Conservation (phyloP, 306 rosid genomes). For the Castanea crenata region DNA sequence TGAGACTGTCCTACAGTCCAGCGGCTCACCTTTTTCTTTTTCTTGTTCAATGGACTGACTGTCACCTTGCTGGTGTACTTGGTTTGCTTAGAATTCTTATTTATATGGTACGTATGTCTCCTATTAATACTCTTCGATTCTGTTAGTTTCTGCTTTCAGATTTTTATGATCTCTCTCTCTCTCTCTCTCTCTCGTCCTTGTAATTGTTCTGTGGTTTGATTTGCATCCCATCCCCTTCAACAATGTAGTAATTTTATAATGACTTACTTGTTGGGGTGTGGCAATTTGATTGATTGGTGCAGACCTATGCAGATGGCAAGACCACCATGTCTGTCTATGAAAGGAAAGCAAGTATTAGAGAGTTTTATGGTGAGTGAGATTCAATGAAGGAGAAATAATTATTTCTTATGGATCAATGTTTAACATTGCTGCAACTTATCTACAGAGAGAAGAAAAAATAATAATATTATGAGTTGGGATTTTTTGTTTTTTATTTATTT, state of each 20-base stretch:
- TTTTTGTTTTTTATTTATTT: slow-evolving; percentile 3
- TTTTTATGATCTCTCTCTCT: background rate
- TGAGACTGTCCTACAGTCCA: slow-evolving; percentile 83
- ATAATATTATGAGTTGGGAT: background rate
- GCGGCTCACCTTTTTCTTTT: slow-evolving; percentile 69
- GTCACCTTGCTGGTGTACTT: slow-evolving; percentile 77
- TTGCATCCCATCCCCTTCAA: slow-evolving; percentile 12
- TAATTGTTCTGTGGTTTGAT: background rate
- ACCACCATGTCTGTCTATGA: slow-evolving; percentile 77
- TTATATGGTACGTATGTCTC: slow-evolving; percentile 54
- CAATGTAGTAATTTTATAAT: slow-evolving; percentile 7
- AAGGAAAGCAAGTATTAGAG: slow-evolving; percentile 80
- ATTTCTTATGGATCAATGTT: background rate
- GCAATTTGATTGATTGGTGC: slow-evolving; percentile 33
- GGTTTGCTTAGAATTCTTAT: slow-evolving; percentile 81
- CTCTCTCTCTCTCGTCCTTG: slow-evolving; percentile 8
- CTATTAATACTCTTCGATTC: background rate
- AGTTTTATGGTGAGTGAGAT: slow-evolving; percentile 72
- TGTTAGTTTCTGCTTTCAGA: background rate
- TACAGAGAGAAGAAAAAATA: background rate
- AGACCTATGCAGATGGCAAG: slow-evolving; percentile 84
- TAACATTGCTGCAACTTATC: background rate
- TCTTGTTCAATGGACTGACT: slow-evolving; percentile 91
- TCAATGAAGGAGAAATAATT: slow-evolving; percentile 2
- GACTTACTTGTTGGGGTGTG: slow-evolving; percentile 15